A percentile compares a stretch with the other conserved stretches of the same genome.
phyloP scores from a whole-genome alignment of 257 asterid species.

The Avicennia marina region DNA sequence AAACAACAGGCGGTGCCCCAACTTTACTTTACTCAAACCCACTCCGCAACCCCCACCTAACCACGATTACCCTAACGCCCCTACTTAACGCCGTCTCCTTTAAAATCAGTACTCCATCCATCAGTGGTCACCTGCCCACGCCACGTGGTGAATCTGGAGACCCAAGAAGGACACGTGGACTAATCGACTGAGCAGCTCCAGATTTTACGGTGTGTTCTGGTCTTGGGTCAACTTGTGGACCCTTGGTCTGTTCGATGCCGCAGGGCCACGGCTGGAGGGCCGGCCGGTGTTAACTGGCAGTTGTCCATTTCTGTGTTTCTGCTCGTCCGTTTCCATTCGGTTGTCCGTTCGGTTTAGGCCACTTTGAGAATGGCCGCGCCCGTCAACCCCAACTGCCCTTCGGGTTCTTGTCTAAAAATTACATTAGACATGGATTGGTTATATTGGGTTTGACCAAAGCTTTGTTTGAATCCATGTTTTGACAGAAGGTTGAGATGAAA shows the following conservation, averaged over 20 bases:
- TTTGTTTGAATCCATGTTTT: too few relatives aligned
- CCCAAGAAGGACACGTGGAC: conserved; percentile 26
- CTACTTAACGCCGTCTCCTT: conserved; percentile 13
- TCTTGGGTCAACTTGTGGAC: background rate
- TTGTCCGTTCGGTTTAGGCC: conserved; percentile 5
- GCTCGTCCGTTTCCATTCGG: conserved; percentile 6
- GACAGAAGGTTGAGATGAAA: too few relatives aligned
- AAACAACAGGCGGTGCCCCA: background rate
- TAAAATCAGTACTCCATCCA: background rate
- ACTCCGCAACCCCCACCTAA: conserved; percentile 5
- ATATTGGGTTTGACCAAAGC: too few relatives aligned
- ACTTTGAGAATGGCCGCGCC: conserved; percentile 3
- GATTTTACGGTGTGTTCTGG: too few relatives aligned
- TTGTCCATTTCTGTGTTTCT: conserved; percentile 2
- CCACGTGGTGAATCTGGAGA: background rate
- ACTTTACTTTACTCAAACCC: background rate
- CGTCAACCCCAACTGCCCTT: conserved; percentile 15
- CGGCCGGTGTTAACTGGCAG: conserved; percentile 13
- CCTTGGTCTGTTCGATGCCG: background rate
- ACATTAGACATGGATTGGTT: too few relatives aligned
- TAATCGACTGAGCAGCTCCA: conserved; percentile 1
- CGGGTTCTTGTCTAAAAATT: background rate
- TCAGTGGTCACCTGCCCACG: background rate
- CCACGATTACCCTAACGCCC: conserved; percentile 18
- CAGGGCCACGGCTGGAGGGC: conserved; percentile 2